Percentiles rank a stretch among this genome's conserved stretches.
These are phyloP conservation scores for Ustilago esculenta DNA, from an alignment of 1,284 basidiomycete species.

Conservation along the genomic window DNA sequence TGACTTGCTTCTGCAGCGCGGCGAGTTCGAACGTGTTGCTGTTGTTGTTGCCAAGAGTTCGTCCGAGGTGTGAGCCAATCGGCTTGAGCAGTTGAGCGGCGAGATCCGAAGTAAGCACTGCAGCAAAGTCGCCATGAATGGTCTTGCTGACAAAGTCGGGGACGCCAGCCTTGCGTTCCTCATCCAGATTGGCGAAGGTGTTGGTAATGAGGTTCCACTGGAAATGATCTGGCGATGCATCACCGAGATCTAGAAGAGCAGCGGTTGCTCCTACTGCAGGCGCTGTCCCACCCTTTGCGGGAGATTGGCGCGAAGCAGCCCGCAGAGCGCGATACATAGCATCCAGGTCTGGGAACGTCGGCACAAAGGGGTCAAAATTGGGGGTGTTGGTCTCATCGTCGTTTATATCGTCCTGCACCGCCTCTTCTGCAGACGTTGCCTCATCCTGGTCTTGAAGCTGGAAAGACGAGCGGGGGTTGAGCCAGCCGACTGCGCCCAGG, in stretches of 20 bases:
- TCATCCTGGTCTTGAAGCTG: conserved; percentile 27
- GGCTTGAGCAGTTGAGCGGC: conserved; percentile 56
- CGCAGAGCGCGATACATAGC: conserved; percentile 33
- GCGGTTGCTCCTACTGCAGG: background rate
- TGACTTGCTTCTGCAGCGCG: conserved; percentile 24
- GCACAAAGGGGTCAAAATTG: conserved; percentile 41
- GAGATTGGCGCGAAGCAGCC: conserved; percentile 13
- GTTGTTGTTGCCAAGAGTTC: conserved; percentile 24
- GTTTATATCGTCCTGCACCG: conserved; percentile 16
- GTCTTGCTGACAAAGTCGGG: conserved; percentile 55
- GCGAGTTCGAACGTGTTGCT: conserved; percentile 16
- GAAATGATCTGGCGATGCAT: conserved; percentile 25
- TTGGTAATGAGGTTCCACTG: conserved; percentile 49
- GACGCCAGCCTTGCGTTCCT: conserved; percentile 5
- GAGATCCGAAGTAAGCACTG: conserved; percentile 58
- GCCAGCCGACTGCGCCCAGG: conserved; percentile 47
- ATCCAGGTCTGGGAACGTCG: conserved; percentile 46
- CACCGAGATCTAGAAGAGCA: background rate
- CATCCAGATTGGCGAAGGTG: conserved; percentile 25
- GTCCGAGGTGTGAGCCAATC: conserved; percentile 22
- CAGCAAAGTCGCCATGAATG: conserved; percentile 66
- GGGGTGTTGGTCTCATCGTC: conserved; percentile 30
- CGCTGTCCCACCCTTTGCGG: background rate
- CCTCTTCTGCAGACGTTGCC: background rate
- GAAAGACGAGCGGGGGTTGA: conserved; percentile 34